These are phyloP conservation scores for Epichloe baconii DNA, from an alignment of 2,329 filamentous ascomycete genomes.

Conservation along the genomic window DNA sequence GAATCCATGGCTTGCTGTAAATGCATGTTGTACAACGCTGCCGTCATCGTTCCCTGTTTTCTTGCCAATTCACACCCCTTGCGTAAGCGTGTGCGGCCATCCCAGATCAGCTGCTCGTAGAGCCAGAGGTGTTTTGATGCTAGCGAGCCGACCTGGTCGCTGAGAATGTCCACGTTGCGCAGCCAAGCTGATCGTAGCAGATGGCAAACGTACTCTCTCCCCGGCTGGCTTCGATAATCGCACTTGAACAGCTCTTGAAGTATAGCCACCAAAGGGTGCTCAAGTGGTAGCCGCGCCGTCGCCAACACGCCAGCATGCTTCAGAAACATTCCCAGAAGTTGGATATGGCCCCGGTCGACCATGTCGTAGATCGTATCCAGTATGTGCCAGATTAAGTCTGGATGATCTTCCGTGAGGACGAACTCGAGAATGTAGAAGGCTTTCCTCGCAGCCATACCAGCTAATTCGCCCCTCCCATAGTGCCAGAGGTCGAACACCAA, in stretches of 20 bases:
- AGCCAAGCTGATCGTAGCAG: constrained; percentile 23
- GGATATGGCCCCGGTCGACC: constrained; percentile 22
- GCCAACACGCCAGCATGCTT: constrained; percentile 18
- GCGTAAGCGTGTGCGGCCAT: constrained; percentile 22
- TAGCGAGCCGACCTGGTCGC: constrained; percentile 17
- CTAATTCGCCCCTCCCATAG: constrained; percentile 21
- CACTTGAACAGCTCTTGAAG: constrained; percentile 19
- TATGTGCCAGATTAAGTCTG: constrained; percentile 25
- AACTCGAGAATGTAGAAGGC: constrained; percentile 24
- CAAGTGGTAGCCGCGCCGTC: constrained; percentile 15
- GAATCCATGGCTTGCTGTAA: constrained; percentile 6
- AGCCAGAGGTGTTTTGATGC: constrained; percentile 21
- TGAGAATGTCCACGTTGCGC: constrained; percentile 22
- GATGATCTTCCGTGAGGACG: constrained; percentile 23
- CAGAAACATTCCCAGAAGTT: constrained; percentile 22
- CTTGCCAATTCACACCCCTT: constrained; percentile 18
- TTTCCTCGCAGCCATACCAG: constrained; percentile 23
- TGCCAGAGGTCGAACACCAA: constrained; percentile 25
- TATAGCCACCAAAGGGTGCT: constrained; percentile 22
- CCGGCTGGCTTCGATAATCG: constrained; percentile 19
- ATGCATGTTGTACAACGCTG: constrained; percentile 16
- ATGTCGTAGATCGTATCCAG: constrained; percentile 26
- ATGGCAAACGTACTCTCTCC: constrained; percentile 20
- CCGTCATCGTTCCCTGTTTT: constrained; percentile 16
- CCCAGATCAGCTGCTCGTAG: constrained; percentile 27